Conservation (phyloP, 148 eudicot genomes). For the Vaccinium vitisidaea region DNA sequence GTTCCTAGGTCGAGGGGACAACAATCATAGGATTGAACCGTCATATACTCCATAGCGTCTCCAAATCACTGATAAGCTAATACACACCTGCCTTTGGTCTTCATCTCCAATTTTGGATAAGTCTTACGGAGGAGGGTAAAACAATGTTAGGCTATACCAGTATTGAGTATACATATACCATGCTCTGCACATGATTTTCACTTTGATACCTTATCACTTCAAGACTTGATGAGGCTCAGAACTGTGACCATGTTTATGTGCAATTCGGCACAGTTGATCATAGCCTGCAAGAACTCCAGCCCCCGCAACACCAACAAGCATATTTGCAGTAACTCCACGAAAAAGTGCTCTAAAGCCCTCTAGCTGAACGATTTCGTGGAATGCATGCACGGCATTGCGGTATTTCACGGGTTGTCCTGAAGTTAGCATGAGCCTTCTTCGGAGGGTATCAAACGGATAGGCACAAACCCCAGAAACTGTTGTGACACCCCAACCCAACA, state of each 20-base stretch:
- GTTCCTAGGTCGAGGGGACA: not conserved
- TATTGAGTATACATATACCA: not conserved
- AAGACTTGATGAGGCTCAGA: conserved; percentile 40
- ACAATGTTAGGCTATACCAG: not conserved
- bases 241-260: conserved; percentile 35
- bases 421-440: conserved; percentile 95
- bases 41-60: not conserved
- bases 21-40: not conserved
- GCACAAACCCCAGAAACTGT: conserved; percentile 82
- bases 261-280: conserved; percentile 63
- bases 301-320: conserved; percentile 91
- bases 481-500: conserved; percentile 87
- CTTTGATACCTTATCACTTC: conserved; percentile 15
- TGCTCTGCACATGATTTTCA: not conserved
- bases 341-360: conserved; percentile 76
- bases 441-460: conserved; percentile 86
- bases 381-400: conserved; percentile 59
- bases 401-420: conserved; percentile 80
- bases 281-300: conserved; percentile 96
- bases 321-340: conserved; percentile 83
- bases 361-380: conserved; percentile 55
- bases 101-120: not conserved
- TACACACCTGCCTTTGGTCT: not conserved
- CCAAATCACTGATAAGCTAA: not conserved
- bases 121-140: not conserved